A percentile compares a stretch with the other conserved stretches of the same genome.
These are phyloP conservation scores for Vicia sativa DNA, from an alignment of 306 rosid genomes.

Conservation along the genomic window DNA sequence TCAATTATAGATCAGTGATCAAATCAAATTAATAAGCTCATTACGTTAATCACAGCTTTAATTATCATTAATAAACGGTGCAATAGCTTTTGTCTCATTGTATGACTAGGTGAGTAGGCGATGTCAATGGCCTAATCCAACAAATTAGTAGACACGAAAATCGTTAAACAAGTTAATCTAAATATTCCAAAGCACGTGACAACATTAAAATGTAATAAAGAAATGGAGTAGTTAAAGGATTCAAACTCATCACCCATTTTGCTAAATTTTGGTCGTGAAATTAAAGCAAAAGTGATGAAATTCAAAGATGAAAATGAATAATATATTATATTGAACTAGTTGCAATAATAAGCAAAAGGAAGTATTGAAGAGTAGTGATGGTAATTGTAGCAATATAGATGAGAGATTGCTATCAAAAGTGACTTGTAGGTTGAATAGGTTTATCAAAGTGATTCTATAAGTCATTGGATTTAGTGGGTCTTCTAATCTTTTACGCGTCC, in stretches of 20 bases:
- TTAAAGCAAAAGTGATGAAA: conserved; percentile 45
- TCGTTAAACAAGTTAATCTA: conserved; percentile 39
- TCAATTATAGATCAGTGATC: conserved; percentile 24
- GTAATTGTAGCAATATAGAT: conserved; percentile 37
- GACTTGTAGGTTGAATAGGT: conserved; percentile 38
- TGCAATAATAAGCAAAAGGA: background rate
- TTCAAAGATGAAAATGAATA: conserved; percentile 26
- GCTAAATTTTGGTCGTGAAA: conserved; percentile 31
- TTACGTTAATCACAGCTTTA: conserved; percentile 28
- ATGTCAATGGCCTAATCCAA: conserved; percentile 41
- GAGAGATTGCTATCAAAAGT: conserved; percentile 43
- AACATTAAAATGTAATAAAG: conserved; percentile 18
- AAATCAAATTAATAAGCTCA: conserved; percentile 21
- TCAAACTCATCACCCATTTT: conserved; percentile 27
- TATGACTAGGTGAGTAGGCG: conserved; percentile 44
- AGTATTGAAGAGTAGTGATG: conserved; percentile 18
- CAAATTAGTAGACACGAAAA: conserved; percentile 40
- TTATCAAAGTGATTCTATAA: conserved; percentile 52
- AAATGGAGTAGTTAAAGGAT: conserved; percentile 26
- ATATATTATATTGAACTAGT: background rate
- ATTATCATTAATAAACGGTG: conserved; percentile 34
- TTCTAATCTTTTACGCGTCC: conserved; percentile 45
- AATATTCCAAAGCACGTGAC: conserved; percentile 8
- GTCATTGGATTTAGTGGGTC: conserved; percentile 37
- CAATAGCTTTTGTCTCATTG: conserved; percentile 26